Base-by-base conservation (phyloP, 768 basidiomycete species). In the Mycena filopes region DNA sequence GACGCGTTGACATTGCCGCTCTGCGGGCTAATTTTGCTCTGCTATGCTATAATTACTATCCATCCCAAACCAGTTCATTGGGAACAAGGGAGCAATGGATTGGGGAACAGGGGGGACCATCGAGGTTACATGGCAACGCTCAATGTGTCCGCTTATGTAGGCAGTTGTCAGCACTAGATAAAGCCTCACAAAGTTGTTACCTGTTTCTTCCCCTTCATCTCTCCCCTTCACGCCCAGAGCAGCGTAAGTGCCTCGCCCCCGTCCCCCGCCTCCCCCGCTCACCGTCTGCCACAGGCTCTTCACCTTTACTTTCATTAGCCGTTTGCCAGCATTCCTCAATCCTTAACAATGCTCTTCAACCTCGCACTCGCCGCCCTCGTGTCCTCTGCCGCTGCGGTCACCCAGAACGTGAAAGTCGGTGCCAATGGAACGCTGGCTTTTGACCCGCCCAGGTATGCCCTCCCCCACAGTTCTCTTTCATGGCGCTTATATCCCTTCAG, bases 341-440 rank as follows among this genome's bases (percentile, higher is more conserved):
- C 33, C 26, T 48, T 31, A 36, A 65, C 67, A 59, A 68, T 68
- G 67, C 67, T 48, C 42, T 65, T 63, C 26, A n/a, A n/a, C n/a
- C 43, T 61, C 42, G 58, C 60, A 25, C 50, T 69, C 60, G 64
- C 63, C 25, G 48, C 68, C 41, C 41, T 69, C 28, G 29, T 55
- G 8, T 61, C 60, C 12, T 29, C 42, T 42, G 67, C 28, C 46
- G 46, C 63, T 20, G 68, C 64, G 10, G 63, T 50, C 18, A 49
- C 41, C 41, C 55, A 62, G n/a, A 20, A 15, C 3, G 63, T 69
- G 2, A 41, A 36, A 15, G 68, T 69, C 25, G 68, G 68, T 21
- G 56, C 21, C 1, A 58, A 61, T 36, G n/a, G 23, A 21, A 26
- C 28, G 20, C 9, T 55, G 10, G 58, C 68, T 8, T 69, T 28